A percentile compares a stretch with the other conserved stretches of the same genome.
phyloP scores from a whole-genome alignment of 345 rosid genomes.

The Syzygium grande region DNA sequence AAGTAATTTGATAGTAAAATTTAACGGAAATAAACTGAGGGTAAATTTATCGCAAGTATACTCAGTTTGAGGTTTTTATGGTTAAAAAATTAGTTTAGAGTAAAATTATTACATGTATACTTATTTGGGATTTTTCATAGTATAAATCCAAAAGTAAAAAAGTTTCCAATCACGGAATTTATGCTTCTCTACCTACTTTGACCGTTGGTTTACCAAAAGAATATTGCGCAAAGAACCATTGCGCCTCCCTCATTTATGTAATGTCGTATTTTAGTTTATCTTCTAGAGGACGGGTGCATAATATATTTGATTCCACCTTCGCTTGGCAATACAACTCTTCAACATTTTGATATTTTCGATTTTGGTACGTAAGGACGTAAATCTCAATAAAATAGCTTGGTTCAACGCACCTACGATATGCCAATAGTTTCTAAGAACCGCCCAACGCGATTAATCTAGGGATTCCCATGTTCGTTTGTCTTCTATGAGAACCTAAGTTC shows the following conservation, averaged over 20 bases:
- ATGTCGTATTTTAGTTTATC: neutral
- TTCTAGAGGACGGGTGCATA: neutral
- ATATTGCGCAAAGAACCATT: neutral
- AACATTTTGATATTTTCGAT: neutral
- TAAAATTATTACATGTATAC: too few relatives aligned
- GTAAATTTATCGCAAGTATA: too few relatives aligned
- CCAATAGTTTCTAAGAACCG: rapidly evolving
- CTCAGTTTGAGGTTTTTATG: too few relatives aligned
- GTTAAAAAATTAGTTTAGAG: too few relatives aligned
- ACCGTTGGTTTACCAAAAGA: neutral
- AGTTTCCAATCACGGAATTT: neutral
- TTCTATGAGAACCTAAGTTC: neutral
- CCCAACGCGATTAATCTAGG: rapidly evolving
- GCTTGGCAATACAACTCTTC: neutral
- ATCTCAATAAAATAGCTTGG: neutral
- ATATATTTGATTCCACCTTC: neutral
- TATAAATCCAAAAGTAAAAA: too few relatives aligned
- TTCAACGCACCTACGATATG: neutral
- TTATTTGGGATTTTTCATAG: too few relatives aligned
- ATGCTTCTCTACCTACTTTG: neutral
- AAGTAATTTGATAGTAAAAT: too few relatives aligned
- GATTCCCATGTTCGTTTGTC: neutral
- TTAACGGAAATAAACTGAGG: too few relatives aligned
- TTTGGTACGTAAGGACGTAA: neutral
- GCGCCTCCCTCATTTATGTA: neutral